Evolutionary conservation across 208 protist species (phyloP).

Genomic region (Trypanosoma rangeli): DNA sequence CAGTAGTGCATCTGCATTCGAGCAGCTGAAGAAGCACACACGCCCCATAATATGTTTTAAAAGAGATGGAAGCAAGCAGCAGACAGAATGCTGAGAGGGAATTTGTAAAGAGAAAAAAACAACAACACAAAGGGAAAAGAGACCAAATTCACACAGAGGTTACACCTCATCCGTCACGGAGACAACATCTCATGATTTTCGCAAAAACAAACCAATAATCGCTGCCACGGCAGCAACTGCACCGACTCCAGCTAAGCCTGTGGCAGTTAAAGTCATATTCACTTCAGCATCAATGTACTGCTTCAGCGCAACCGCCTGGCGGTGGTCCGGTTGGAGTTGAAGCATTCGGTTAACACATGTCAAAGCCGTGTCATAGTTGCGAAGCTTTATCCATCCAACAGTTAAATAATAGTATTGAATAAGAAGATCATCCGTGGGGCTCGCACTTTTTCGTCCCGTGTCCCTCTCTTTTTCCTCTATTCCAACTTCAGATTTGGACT

Average conservation of each 20-base stretch:
- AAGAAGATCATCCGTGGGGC: slow-evolving; percentile 35
- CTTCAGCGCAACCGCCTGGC: slow-evolving; percentile 51
- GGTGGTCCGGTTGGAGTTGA: slow-evolving; percentile 41
- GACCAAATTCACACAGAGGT: background rate
- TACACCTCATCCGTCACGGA: background rate
- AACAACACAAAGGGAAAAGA: background rate
- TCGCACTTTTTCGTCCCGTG: background rate
- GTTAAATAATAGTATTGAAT: slow-evolving; percentile 76
- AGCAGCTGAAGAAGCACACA: too few species aligned
- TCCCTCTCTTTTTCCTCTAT: slow-evolving; percentile 6
- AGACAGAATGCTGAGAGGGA: too few species aligned
- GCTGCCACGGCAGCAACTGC: slow-evolving; percentile 26
- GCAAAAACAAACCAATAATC: slow-evolving; percentile 16
- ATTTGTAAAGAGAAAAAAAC: background rate
- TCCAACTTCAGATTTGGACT: background rate
- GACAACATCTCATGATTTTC: slow-evolving; percentile 18
- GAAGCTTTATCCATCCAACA: slow-evolving; percentile 77
- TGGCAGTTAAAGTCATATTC: slow-evolving; percentile 30
- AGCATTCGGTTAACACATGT: slow-evolving; percentile 62
- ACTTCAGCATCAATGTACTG: slow-evolving; percentile 44
- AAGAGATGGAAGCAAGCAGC: too few species aligned
- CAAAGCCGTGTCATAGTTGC: slow-evolving; percentile 48
- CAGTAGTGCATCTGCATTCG: too few species aligned
- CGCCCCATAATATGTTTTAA: too few species aligned
- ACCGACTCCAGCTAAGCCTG: slow-evolving; percentile 31